Conservation (phyloP, 2,329 filamentous ascomycete genomes). For the Beauveria rudraprayagi region DNA sequence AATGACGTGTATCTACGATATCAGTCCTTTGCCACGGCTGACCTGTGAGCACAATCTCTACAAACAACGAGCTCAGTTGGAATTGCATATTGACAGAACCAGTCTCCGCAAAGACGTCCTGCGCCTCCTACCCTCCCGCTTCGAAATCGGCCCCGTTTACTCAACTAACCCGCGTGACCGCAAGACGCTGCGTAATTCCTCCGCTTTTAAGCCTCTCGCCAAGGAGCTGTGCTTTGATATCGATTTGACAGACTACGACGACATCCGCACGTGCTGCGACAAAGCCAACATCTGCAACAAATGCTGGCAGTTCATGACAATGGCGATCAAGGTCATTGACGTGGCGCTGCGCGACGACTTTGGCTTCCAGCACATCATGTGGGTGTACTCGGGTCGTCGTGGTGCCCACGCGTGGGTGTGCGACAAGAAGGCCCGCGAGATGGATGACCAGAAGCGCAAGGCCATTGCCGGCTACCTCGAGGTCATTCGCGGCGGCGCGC, state of each 20-base stretch:
- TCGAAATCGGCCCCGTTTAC: conserved; percentile 98
- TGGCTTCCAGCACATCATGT: conserved; percentile 92
- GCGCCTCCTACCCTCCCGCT: conserved; percentile 79
- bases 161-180: conserved; percentile 87
- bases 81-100: conserved; percentile 6
- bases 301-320: conserved; percentile 96
- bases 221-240: conserved; percentile 99
- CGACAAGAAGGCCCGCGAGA: conserved; percentile 72
- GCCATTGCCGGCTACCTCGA: conserved; percentile 87
- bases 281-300: conserved; percentile 89
- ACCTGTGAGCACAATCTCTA: conserved; percentile 33
- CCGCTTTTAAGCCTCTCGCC: conserved; percentile 74
- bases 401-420: conserved; percentile 98
- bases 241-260: conserved; percentile 97
- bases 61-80: background rate
- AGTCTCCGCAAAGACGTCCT: conserved; percentile 88
- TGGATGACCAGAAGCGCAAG: conserved; percentile 79
- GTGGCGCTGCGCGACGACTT: conserved; percentile 85
- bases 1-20: conserved; percentile 92
- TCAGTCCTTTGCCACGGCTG: conserved; percentile 55
- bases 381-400: conserved; percentile 96
- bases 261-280: conserved; percentile 88
- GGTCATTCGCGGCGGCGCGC: conserved; percentile 76
- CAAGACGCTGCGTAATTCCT: conserved; percentile 73
- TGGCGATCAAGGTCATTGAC: conserved; percentile 94